These are phyloP conservation scores for Durotheca rogersii DNA, from an alignment of 495 filamentous ascomycete species.

Conservation along the genomic window DNA sequence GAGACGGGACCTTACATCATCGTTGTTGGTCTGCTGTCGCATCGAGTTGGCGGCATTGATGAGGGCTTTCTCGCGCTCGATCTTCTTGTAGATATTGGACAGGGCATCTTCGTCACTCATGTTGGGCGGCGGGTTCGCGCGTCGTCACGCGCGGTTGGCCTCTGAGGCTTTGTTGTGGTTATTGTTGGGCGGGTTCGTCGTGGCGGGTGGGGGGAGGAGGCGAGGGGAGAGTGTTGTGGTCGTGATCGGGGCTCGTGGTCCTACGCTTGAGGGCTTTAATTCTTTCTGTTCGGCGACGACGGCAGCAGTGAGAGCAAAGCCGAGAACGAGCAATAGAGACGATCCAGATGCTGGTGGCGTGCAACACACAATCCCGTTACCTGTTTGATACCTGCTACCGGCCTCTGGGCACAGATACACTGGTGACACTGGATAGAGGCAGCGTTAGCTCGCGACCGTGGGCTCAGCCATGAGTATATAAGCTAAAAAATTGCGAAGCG, in stretches of 20 bases:
- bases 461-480: slow-evolving; percentile 2
- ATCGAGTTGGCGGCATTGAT: slow-evolving; percentile 92
- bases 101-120: slow-evolving; percentile 80
- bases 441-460: slow-evolving; percentile 8
- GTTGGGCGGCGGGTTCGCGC: slow-evolving; percentile 40
- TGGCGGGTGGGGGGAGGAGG: background rate
- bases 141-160: slow-evolving; percentile 41
- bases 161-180: slow-evolving; percentile 12
- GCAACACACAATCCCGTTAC: too few species aligned
- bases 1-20: slow-evolving; percentile 79
- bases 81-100: slow-evolving; percentile 90
- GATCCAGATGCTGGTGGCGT: background rate
- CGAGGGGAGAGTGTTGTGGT: background rate
- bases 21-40: slow-evolving; percentile 93
- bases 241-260: background rate
- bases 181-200: slow-evolving; percentile 4
- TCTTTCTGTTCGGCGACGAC: slow-evolving; percentile 12
- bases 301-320: slow-evolving; percentile 14
- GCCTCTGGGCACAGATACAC: background rate
- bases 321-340: slow-evolving; percentile 25
- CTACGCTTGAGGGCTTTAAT: background rate
- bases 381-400: background rate
- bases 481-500: slow-evolving; percentile 2
- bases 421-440: background rate
- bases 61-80: slow-evolving; percentile 93